phyloP scores from a whole-genome alignment of 306 rosid genomes.

The Elaeagnus macrophylla region DNA sequence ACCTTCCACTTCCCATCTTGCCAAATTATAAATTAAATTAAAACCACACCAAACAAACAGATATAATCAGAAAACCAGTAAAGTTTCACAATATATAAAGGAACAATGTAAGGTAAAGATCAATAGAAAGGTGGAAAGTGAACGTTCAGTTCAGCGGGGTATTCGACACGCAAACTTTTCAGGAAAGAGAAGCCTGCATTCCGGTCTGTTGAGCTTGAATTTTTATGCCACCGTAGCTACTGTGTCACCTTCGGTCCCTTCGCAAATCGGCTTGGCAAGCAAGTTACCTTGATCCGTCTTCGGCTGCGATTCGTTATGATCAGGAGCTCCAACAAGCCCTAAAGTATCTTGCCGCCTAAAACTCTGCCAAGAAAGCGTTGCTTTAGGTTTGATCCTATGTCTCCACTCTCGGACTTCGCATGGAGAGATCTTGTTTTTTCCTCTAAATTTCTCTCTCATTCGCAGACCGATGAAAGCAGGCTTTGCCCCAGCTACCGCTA shows the following conservation, averaged over 20 bases:
- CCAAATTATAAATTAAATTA: no score
- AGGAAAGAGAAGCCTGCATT: slow-evolving; percentile 54
- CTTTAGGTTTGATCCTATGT: slow-evolving; percentile 1
- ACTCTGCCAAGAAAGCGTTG: background rate
- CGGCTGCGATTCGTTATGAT: no score
- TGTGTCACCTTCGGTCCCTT: no score
- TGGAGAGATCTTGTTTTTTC: background rate
- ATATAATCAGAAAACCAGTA: no score
- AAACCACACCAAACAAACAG: no score
- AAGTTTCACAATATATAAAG: no score
- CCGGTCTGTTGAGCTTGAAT: slow-evolving; percentile 99
- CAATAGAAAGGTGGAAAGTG: slow-evolving; percentile 11
- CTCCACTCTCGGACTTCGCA: background rate
- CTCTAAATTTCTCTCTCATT: background rate
- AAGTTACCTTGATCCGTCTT: no score
- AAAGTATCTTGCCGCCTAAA: background rate
- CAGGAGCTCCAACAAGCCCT: background rate
- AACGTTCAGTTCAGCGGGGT: slow-evolving; percentile 91
- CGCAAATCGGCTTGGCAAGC: no score
- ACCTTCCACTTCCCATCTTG: slow-evolving; percentile 22
- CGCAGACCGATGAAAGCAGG: background rate
- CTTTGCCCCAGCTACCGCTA: slow-evolving; percentile 1
- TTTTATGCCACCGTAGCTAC: no score
- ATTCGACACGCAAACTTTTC: slow-evolving; percentile 64
- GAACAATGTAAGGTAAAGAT: background rate